A percentile compares a stretch with the other conserved stretches of the same genome.
Conservation (phyloP, 2,329 filamentous ascomycete genomes). For the Talaromyces sp. region DNA sequence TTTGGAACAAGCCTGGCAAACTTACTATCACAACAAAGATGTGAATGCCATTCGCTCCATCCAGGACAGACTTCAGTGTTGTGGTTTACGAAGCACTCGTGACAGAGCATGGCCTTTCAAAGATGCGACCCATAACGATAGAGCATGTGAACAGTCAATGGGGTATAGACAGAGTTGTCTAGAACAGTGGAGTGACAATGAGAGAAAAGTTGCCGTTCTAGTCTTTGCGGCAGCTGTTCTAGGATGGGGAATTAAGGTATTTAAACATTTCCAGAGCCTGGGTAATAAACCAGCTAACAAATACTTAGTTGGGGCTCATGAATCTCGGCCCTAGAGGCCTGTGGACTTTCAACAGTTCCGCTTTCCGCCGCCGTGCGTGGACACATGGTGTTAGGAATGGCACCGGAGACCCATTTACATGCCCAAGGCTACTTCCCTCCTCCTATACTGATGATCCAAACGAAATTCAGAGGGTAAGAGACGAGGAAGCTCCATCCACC, state of each 20-base stretch:
- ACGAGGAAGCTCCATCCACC: not conserved
- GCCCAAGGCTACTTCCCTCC: constrained; percentile 8
- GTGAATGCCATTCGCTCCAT: constrained; percentile 26
- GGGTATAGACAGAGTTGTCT: constrained; percentile 27
- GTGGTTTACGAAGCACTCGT: constrained; percentile 29
- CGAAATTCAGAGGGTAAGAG: not conserved
- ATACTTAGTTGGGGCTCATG: not conserved
- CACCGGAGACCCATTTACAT: not conserved
- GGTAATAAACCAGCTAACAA: not conserved
- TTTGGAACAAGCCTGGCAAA: constrained; percentile 27
- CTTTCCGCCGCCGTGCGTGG: constrained; percentile 1
- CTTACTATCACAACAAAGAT: constrained; percentile 25
- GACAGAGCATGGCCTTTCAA: constrained; percentile 37
- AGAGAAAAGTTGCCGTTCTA: constrained; percentile 23
- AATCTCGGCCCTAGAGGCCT: not conserved
- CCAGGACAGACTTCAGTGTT: constrained; percentile 29
- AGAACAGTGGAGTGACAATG: constrained; percentile 22
- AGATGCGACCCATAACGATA: constrained; percentile 21
- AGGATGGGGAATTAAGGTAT: constrained; percentile 18
- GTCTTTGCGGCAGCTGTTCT: constrained; percentile 21
- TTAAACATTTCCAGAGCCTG: not conserved
- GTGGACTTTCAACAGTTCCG: not conserved
- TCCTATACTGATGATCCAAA: not conserved
- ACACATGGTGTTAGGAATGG: not conserved
- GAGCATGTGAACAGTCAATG: constrained; percentile 25